These are phyloP conservation scores for Rhizopus delemar DNA, from an alignment of 371 early-diverging fungal species.

Conservation along the genomic window DNA sequence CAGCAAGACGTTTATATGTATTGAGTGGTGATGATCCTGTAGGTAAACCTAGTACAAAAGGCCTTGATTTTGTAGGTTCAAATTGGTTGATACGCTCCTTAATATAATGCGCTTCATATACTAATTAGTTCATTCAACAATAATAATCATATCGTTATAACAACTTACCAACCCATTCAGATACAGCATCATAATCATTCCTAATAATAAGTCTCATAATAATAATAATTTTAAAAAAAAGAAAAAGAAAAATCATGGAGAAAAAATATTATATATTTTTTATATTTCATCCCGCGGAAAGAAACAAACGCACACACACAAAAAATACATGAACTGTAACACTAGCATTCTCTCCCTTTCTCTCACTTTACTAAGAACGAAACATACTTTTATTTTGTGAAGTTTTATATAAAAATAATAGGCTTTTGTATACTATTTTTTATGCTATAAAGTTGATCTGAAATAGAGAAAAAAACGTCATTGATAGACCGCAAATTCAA, in stretches of 20 bases:
- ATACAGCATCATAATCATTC: constrained; percentile 67
- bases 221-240: not conserved
- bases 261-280: constrained; percentile 1
- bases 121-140: not conserved
- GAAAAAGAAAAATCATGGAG: constrained; percentile 2
- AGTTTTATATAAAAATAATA: too few species aligned
- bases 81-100: constrained; percentile 80
- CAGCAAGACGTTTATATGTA: constrained; percentile 66
- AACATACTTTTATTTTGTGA: too few species aligned
- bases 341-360: too few species aligned
- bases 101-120: constrained; percentile 71
- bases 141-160: not conserved
- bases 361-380: too few species aligned
- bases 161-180: constrained; percentile 61
- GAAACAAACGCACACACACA: not conserved
- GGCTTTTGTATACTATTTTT: too few species aligned
- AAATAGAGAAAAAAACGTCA: too few species aligned
- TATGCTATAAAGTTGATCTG: too few species aligned
- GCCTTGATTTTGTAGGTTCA: constrained; percentile 70
- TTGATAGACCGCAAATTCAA: not conserved
- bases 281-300: constrained; percentile 12
- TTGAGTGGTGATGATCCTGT: constrained; percentile 86
- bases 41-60: constrained; percentile 85
- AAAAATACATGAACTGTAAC: too few species aligned
- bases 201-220: constrained; percentile 74